Conservation (phyloP, 345 rosid genomes). For the Xanthoceras sorbifolium region DNA sequence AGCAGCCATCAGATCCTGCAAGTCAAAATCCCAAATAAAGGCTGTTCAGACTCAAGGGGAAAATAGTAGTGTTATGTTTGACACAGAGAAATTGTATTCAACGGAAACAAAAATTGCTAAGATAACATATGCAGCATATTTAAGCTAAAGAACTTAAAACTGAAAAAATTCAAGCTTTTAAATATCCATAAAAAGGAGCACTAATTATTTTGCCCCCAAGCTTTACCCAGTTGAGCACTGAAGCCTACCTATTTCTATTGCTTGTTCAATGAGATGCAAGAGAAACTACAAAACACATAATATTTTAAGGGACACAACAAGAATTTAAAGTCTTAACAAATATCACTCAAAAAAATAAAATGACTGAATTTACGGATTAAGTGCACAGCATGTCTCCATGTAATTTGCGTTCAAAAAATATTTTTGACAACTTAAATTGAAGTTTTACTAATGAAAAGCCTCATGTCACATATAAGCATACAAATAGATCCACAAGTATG, state of each 20-base stretch:
- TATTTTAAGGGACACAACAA: background rate
- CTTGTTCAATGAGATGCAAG: background rate
- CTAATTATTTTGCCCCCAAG: background rate
- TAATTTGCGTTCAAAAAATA: too few species aligned
- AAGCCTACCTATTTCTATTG: background rate
- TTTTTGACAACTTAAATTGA: background rate
- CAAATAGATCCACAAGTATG: background rate
- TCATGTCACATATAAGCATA: background rate
- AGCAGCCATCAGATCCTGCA: slow-evolving; percentile 73
- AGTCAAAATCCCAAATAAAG: slow-evolving; percentile 8
- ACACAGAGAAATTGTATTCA: background rate
- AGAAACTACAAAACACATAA: background rate
- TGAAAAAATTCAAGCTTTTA: background rate
- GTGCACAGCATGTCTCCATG: background rate
- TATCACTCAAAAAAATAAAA: too few species aligned
- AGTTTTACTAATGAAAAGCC: background rate
- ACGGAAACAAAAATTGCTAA: background rate
- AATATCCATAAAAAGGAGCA: background rate
- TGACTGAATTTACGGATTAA: too few species aligned
- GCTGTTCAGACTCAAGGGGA: background rate
- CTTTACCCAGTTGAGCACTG: background rate
- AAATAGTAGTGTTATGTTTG: background rate
- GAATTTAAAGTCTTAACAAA: too few species aligned
- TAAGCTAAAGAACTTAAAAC: background rate
- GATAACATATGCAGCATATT: background rate